A percentile compares a stretch with the other conserved stretches of the same genome.
These are phyloP conservation scores for Cercospora sp. DNA, from an alignment of 2,329 filamentous ascomycete genomes.

Conservation along the genomic window DNA sequence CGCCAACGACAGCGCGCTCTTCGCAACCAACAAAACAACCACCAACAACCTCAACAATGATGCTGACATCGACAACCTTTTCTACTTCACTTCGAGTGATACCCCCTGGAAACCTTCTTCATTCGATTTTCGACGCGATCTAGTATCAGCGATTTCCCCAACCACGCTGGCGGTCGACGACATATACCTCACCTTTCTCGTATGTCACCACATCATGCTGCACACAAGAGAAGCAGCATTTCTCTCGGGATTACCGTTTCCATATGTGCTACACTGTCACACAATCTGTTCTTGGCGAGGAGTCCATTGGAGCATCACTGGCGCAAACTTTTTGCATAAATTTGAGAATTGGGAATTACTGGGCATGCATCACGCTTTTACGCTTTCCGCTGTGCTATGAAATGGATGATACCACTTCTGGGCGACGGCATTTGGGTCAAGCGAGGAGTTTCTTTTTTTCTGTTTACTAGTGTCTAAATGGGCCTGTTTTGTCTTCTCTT, in stretches of 20 bases:
- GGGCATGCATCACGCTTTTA: conserved; percentile 26
- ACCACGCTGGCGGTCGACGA: conserved; percentile 5
- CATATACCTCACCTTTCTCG: conserved; percentile 16
- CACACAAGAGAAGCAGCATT: background rate
- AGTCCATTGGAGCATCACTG: conserved; percentile 16
- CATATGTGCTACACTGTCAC: conserved; percentile 8
- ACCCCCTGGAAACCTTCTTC: conserved; percentile 1
- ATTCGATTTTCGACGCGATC: conserved; percentile 26
- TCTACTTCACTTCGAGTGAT: conserved; percentile 12
- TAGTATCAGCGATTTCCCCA: conserved; percentile 28
- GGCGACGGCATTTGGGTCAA: conserved; percentile 16
- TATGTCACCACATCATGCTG: conserved; percentile 15
- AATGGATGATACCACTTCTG: conserved; percentile 21
- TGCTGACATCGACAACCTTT: background rate
- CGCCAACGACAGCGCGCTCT: conserved; percentile 25
- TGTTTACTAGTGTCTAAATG: conserved; percentile 20
- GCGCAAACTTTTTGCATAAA: background rate
- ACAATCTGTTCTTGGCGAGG: conserved; percentile 16
- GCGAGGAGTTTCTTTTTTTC: conserved; percentile 20
- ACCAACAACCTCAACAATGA: conserved; percentile 23
- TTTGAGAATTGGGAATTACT: background rate
- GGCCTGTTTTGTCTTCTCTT: background rate
- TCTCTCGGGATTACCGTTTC: conserved; percentile 4
- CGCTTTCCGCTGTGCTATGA: conserved; percentile 17
- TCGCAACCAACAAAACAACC: conserved; percentile 40